phyloP scores from a whole-genome alignment of 2,329 filamentous ascomycete species.

The Hymenoscyphus fructigenus region DNA sequence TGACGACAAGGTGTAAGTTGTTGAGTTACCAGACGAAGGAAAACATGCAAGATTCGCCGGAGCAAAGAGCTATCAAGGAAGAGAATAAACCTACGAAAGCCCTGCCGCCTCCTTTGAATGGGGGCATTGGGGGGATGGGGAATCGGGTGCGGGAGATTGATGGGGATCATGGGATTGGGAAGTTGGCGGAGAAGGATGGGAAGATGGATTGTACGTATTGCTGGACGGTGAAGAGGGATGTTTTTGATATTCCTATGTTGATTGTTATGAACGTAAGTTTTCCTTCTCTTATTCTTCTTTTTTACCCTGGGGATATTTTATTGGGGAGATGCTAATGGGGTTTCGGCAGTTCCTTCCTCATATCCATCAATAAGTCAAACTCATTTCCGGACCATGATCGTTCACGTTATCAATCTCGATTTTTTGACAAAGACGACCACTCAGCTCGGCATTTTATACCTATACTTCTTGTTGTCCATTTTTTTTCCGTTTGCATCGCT shows the following conservation, averaged over 20 bases:
- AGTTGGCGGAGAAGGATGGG: conserved; percentile 78
- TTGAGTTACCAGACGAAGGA: conserved; percentile 86
- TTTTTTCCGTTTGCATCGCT: too few species aligned
- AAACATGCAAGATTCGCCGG: conserved; percentile 32
- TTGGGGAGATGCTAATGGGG: background rate
- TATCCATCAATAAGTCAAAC: background rate
- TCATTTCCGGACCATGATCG: background rate
- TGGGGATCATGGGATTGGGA: conserved; percentile 73
- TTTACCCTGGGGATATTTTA: background rate
- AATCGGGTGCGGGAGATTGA: conserved; percentile 62
- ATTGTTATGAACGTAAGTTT: conserved; percentile 94
- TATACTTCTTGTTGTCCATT: too few species aligned
- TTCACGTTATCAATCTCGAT: background rate
- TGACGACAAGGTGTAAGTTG: conserved; percentile 79
- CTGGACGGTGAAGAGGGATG: conserved; percentile 95
- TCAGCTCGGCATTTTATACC: too few species aligned
- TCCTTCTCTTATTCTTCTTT: background rate
- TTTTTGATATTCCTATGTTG: conserved; percentile 98
- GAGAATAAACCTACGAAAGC: conserved; percentile 15
- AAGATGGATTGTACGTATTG: conserved; percentile 94
- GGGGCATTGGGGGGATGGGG: conserved; percentile 42
- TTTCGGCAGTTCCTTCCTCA: background rate
- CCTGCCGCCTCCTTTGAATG: conserved; percentile 11
- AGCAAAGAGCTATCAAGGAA: conserved; percentile 20
- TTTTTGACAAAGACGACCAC: too few species aligned